Conservation (phyloP, 2,329 filamentous ascomycete species). For the Alternaria sp. region DNA sequence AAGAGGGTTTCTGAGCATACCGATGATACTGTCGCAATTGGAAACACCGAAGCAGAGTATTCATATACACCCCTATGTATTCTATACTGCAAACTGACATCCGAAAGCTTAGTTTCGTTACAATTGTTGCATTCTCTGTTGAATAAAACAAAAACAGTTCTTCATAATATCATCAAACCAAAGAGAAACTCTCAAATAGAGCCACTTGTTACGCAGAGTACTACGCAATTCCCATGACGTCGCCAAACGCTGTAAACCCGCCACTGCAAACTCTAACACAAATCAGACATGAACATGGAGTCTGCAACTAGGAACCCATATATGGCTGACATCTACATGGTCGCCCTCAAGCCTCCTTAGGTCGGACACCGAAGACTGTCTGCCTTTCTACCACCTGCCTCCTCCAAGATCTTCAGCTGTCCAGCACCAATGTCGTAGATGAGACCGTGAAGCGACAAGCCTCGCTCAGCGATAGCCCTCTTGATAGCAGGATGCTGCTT, state of each 20-base stretch:
- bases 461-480: slow-evolving; percentile 74
- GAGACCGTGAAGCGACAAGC: slow-evolving; percentile 78
- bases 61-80: background rate
- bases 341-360: background rate
- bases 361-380: slow-evolving; percentile 15
- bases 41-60: too few species aligned
- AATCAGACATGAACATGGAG: background rate
- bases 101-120: background rate
- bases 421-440: slow-evolving; percentile 73
- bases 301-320: background rate
- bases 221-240: background rate
- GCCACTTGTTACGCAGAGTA: background rate
- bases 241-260: background rate
- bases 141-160: background rate
- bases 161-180: background rate
- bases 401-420: slow-evolving; percentile 63
- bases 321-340: background rate
- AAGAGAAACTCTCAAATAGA: background rate
- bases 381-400: slow-evolving; percentile 11
- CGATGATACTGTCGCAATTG: background rate
- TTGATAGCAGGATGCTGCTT: slow-evolving; percentile 74
- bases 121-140: background rate
- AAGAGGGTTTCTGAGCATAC: slow-evolving; percentile 51
- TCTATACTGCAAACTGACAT: background rate
- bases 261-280: background rate